These are phyloP conservation scores for Monosporascus sp. DNA, from an alignment of 2,329 filamentous ascomycete species.

Conservation along the genomic window DNA sequence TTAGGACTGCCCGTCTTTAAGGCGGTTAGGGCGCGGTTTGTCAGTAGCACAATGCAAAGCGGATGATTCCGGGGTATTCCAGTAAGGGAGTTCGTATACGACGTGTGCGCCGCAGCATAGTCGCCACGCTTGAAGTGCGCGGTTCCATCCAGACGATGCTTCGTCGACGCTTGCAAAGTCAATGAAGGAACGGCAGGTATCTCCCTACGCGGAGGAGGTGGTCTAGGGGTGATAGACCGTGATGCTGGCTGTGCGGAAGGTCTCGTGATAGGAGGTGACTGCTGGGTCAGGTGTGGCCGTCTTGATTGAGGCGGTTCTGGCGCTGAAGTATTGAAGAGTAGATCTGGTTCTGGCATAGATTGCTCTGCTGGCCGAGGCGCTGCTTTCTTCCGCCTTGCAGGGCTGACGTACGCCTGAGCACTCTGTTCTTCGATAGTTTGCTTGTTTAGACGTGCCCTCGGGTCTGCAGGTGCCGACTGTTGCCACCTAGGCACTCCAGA, in stretches of 20 bases:
- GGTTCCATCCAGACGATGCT: slow-evolving; percentile 73
- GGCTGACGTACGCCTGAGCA: slow-evolving; percentile 80
- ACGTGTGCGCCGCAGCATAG: slow-evolving; percentile 77
- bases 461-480: slow-evolving; percentile 41
- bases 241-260: slow-evolving; percentile 37
- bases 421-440: slow-evolving; percentile 74
- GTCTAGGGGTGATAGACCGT: slow-evolving; percentile 38
- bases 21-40: slow-evolving; percentile 84
- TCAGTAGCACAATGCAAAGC: slow-evolving; percentile 79
- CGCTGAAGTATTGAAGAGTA: slow-evolving; percentile 52
- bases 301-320: slow-evolving; percentile 20
- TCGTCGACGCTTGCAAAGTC: slow-evolving; percentile 69
- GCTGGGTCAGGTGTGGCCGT: slow-evolving; percentile 21
- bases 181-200: slow-evolving; percentile 64
- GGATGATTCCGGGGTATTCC: slow-evolving; percentile 75
- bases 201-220: slow-evolving; percentile 41
- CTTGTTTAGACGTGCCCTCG: slow-evolving; percentile 61
- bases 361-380: slow-evolving; percentile 43
- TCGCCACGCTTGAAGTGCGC: slow-evolving; percentile 93
- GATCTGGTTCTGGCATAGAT: slow-evolving; percentile 49
- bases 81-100: slow-evolving; percentile 72
- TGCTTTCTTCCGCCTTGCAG: slow-evolving; percentile 70
- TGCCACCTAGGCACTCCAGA: slow-evolving; percentile 56
- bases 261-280: slow-evolving; percentile 30
- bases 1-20: slow-evolving; percentile 92